Evolutionary conservation across 1,139 yeast species (phyloP), one percentile per base, ranked within the genome.

Genomic region (Blastobotrys indianensis): DNA sequence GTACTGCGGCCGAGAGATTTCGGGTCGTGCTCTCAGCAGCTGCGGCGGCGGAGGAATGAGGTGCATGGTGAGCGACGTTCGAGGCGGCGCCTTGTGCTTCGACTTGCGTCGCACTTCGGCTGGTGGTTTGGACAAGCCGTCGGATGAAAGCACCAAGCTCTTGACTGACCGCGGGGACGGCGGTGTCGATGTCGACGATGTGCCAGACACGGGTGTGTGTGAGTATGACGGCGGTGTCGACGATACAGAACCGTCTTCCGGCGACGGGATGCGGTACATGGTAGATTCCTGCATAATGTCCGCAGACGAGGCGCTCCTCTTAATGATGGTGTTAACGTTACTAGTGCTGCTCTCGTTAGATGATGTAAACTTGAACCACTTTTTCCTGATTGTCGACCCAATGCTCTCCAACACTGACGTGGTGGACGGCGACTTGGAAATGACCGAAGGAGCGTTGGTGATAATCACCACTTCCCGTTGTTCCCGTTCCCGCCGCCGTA

Each of bases 21-120:
- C 62, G 2, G 65, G 64, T 2, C 57, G 46, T 34, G 56, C 54
- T 11, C 62, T 53, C 16, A 59, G 50, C 34, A 61, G 44, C 39
- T 58, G 62, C 4, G 63, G 62, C 16, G 65, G 65, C 2, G 65
- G 63, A 1, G 65, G 65, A 20, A 61, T 56, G 37, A 59, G 39
- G 5, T 58, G 48, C 54, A 56, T 58, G 2, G 63, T 59, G 13
- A 60, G 47, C 12, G 60, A 55, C 3, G 45, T 41, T 9, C 41
- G 28, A 7, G 38, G 40, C 29, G 37, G 37, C 28, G 40, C 39
- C 33, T 33, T 32, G 20, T 31, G 31, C 36, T 39, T 35, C 23
- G 30, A 10, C 17, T 38, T 38, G 11, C 20, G 23, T 4, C 25
- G 25, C 25, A 20, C 25, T 4, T 20, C 25, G 4, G 25, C 25